Percentiles rank a stretch among this genome's conserved stretches.
These are phyloP conservation scores for Colletotrichum tamarilloi DNA, from an alignment of 2,329 filamentous ascomycete genomes.

Conservation along the genomic window DNA sequence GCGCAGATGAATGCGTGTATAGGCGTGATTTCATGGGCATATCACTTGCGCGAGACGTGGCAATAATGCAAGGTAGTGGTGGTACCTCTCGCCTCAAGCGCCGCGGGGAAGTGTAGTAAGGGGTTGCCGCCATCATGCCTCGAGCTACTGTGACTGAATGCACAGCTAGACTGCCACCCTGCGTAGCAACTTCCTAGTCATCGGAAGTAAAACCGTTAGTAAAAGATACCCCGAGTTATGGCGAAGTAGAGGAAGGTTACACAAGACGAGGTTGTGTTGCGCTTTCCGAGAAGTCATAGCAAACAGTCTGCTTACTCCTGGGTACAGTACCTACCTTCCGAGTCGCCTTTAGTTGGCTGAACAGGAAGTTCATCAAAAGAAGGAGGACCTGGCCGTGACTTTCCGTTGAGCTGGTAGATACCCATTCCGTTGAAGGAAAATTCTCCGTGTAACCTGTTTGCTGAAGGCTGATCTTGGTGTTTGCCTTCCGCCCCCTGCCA, in stretches of 20 bases:
- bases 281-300: not conserved
- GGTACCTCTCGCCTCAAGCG: not conserved
- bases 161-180: not conserved
- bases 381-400: not conserved
- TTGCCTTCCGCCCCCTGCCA: not conserved
- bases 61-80: not conserved
- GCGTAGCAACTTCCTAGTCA: not conserved
- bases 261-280: not conserved
- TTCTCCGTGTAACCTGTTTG: not conserved
- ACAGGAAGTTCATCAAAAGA: not conserved
- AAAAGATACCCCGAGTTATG: not conserved
- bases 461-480: not conserved
- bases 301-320: not conserved
- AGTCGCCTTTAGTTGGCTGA: not conserved
- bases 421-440: not conserved
- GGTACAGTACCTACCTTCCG: not conserved
- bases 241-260: not conserved
- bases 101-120: not conserved
- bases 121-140: not conserved
- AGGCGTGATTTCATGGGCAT: not conserved
- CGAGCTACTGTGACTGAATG: not conserved
- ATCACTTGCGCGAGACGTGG: constrained; percentile 1
- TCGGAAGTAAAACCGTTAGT: not conserved
- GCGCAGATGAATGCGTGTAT: not conserved
- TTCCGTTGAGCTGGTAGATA: not conserved